Conservation (phyloP, 768 basidiomycete genomes). For the Kwoniella europaea region DNA sequence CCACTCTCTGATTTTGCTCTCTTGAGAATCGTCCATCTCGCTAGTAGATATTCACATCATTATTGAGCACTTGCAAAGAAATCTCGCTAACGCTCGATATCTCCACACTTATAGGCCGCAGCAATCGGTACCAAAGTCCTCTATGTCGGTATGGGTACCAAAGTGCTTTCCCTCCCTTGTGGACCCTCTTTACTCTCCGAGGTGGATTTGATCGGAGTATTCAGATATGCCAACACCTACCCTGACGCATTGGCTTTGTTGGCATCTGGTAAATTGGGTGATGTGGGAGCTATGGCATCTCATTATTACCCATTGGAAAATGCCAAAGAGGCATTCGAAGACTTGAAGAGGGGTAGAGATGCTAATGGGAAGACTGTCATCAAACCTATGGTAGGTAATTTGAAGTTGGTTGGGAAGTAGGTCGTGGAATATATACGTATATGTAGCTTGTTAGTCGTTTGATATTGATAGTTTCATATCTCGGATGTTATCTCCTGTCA, state of each 20-base stretch:
- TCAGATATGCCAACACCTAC: conserved; percentile 74
- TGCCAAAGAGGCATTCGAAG: conserved; percentile 77
- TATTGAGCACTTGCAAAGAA: neutral
- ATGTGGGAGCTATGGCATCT: conserved; percentile 71
- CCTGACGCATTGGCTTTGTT: conserved; percentile 80
- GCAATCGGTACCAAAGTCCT: conserved; percentile 84
- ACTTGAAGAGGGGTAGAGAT: conserved; percentile 76
- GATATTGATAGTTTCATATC: neutral
- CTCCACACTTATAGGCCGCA: conserved; percentile 66
- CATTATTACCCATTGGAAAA: conserved; percentile 65
- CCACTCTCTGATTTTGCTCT: too few species aligned
- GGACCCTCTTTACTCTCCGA: conserved; percentile 81
- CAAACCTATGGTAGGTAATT: conserved; percentile 75
- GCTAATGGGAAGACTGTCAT: conserved; percentile 80
- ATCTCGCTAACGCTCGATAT: conserved; percentile 24
- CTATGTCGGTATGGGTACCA: conserved; percentile 94
- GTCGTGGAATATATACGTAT: too few species aligned
- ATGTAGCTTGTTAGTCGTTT: neutral
- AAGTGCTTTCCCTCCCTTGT: conserved; percentile 79
- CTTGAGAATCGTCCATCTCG: too few species aligned
- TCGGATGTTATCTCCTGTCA: neutral
- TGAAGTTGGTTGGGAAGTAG: conserved; percentile 25
- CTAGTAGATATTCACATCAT: neutral
- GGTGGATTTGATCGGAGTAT: conserved; percentile 89
- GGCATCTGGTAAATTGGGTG: conserved; percentile 69